A percentile compares a stretch with the other conserved stretches of the same genome.
Evolutionary conservation across 169 alveolate genomes (phyloP).

Genomic region (Plasmodium falciparum): DNA sequence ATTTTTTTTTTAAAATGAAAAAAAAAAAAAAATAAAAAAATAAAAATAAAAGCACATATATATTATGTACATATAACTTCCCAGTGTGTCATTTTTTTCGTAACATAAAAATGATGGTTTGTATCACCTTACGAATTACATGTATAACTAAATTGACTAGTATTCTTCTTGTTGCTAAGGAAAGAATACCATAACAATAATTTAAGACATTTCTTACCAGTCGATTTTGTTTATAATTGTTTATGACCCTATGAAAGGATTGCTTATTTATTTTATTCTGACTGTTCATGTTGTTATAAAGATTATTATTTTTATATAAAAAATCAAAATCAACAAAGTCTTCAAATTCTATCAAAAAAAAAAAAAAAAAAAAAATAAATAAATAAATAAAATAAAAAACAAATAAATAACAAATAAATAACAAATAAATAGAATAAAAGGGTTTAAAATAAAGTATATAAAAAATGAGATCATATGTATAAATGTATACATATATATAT

Average conservation of each 20-base stretch:
- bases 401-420: neutral
- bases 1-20: neutral
- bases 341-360: conserved; percentile 49
- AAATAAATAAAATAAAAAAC: too few species aligned
- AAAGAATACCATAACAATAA: conserved; percentile 28
- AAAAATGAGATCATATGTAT: too few species aligned
- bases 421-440: neutral
- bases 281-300: neutral
- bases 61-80: too few species aligned
- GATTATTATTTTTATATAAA: conserved; percentile 22
- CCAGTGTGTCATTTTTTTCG: conserved; percentile 5
- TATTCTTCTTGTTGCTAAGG: conserved; percentile 52
- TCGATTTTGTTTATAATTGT: conserved; percentile 7
- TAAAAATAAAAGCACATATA: neutral
- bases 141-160: conserved; percentile 30
- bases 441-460: too few species aligned
- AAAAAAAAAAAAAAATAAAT: neutral
- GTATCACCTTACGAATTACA: conserved; percentile 23
- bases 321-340: conserved; percentile 15
- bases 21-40: neutral
- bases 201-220: conserved; percentile 10
- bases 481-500: too few species aligned
- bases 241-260: conserved; percentile 7
- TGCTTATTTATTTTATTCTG: neutral
- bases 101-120: conserved; percentile 28